Evolutionary conservation across 805 yeast species (phyloP).

Genomic region (Clavispora asparagi): DNA sequence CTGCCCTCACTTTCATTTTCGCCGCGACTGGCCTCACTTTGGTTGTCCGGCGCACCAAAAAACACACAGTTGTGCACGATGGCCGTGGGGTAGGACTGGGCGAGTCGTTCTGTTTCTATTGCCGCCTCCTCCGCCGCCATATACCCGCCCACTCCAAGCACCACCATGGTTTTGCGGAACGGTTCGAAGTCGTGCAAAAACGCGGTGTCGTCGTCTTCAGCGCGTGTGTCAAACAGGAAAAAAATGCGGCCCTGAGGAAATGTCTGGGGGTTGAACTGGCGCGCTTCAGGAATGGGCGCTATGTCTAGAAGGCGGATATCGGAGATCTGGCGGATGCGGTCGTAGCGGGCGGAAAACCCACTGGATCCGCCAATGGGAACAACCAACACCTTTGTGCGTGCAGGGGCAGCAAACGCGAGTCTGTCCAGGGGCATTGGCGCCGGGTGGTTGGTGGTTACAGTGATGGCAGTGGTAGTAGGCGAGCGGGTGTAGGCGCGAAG

Average conservation of each 20-base stretch:
- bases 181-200: conserved; percentile 88
- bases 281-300: conserved; percentile 47
- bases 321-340: conserved; percentile 40
- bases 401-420: conserved; percentile 55
- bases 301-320: conserved; percentile 76
- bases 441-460: neutral
- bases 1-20: no score
- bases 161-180: conserved; percentile 68
- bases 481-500: neutral
- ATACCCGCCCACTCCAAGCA: conserved; percentile 41
- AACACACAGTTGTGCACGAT: conserved; percentile 51
- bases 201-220: conserved; percentile 51
- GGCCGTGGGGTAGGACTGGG: conserved; percentile 44
- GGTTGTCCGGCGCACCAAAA: conserved; percentile 38
- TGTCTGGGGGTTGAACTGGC: conserved; percentile 74
- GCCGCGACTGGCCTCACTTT: no score
- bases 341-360: conserved; percentile 40
- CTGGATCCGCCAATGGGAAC: conserved; percentile 59
- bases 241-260: conserved; percentile 74
- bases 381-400: conserved; percentile 59
- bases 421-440: conserved; percentile 9
- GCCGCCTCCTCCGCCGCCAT: conserved; percentile 4
- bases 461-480: no score
- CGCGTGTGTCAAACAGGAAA: conserved; percentile 47
- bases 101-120: conserved; percentile 24